phyloP scores from a whole-genome alignment of 2,329 filamentous ascomycete species.

The Nemania diffusa region DNA sequence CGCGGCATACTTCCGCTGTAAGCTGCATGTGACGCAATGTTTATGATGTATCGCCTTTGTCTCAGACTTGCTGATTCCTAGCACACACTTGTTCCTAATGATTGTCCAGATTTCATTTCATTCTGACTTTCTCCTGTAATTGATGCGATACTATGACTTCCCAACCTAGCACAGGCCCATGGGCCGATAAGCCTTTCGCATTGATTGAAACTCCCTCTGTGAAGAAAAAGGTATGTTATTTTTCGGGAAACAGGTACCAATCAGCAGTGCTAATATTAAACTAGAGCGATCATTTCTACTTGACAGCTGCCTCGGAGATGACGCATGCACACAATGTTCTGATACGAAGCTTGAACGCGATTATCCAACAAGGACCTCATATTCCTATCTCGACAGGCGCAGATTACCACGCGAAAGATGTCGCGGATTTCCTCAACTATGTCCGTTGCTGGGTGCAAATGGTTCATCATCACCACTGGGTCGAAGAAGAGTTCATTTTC shows the following conservation, averaged over 20 bases:
- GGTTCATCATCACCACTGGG: conserved; percentile 51
- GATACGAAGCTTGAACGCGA: conserved; percentile 48
- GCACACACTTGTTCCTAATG: background rate
- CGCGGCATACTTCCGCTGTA: too few relatives aligned
- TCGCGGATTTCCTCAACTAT: conserved; percentile 47
- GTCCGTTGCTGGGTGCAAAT: conserved; percentile 49
- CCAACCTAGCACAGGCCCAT: conserved; percentile 25
- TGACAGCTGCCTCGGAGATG: conserved; percentile 40
- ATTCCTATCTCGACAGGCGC: conserved; percentile 31
- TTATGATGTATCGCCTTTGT: background rate
- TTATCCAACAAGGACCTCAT: conserved; percentile 49
- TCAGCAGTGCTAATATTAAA: conserved; percentile 6
- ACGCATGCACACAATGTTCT: conserved; percentile 40
- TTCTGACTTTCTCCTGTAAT: background rate
- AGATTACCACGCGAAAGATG: conserved; percentile 31
- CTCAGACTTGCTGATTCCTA: background rate
- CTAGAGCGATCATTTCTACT: conserved; percentile 40
- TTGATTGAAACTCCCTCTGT: conserved; percentile 45
- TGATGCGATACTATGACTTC: conserved; percentile 20
- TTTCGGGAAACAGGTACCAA: background rate
- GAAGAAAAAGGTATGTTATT: conserved; percentile 51
- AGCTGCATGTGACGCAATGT: too few relatives aligned
- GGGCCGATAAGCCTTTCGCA: conserved; percentile 31
- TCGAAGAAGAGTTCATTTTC: conserved; percentile 51
- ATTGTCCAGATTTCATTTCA: background rate